Conservation (phyloP, 176 grass and related monocot genomes). For the Aegilops umbellulata region DNA sequence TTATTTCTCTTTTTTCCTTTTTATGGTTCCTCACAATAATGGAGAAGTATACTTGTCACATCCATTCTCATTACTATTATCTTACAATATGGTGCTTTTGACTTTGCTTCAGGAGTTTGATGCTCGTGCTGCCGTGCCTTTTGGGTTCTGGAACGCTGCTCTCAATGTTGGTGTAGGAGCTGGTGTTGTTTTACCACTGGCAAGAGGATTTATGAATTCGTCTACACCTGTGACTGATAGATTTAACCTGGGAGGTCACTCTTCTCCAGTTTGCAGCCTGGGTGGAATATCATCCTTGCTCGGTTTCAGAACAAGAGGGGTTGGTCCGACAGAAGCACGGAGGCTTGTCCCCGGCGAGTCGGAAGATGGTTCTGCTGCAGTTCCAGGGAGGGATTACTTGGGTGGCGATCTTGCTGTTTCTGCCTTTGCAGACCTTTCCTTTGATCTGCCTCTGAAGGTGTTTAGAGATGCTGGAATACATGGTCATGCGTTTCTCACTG, state of each 20-base stretch:
- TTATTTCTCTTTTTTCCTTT: background rate
- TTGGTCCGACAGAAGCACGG: constrained; percentile 57
- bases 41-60: background rate
- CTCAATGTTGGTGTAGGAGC: constrained; percentile 78
- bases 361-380: constrained; percentile 20
- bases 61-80: background rate
- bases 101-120: constrained; percentile 76
- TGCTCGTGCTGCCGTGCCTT: constrained; percentile 68
- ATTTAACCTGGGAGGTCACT: constrained; percentile 77
- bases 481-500: constrained; percentile 70
- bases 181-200: constrained; percentile 69
- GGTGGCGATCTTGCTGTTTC: constrained; percentile 82
- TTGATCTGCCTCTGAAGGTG: constrained; percentile 74
- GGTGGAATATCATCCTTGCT: constrained; percentile 67
- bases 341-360: constrained; percentile 44
- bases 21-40: background rate
- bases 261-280: constrained; percentile 75
- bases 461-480: constrained; percentile 86
- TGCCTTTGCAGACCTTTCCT: constrained; percentile 88
- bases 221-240: constrained; percentile 62
- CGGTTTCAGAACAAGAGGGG: constrained; percentile 78
- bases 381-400: constrained; percentile 55
- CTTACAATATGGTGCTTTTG: background rate
- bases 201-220: constrained; percentile 59
- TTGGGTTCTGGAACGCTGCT: constrained; percentile 75